Base-by-base conservation (phyloP, 345 rosid genomes). In the Raphanus raphanistrum region DNA sequence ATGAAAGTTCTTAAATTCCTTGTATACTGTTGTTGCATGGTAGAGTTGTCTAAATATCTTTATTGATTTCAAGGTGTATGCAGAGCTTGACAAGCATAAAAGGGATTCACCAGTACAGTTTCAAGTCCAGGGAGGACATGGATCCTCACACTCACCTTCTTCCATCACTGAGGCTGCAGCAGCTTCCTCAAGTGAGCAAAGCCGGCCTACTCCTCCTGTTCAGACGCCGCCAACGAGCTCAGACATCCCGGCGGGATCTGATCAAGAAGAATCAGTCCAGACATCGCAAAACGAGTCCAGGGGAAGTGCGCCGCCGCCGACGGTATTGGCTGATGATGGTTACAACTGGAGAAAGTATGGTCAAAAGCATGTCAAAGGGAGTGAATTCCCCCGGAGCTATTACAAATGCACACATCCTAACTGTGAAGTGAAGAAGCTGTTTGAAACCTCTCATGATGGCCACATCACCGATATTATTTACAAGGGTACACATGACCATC, bases 301-400 rank as follows among this genome's bases (percentile, higher is more conserved):
- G 85, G 94, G 85, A 79, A 84, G 80, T 80, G 85, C 84, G 2
- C 57, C 81, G 21, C 21, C 21, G 21, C 70, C 41, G 2, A 8
- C 88, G 2, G 70, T 82, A 61, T 28, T 87, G 68, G 85, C 96
- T 32, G 93, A 91, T 70, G 99, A 95, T 86, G 99, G 99, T 79
- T 95, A 91, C 82, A 91, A 93, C 87, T 95, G 99, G 98, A 85
- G 99, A 73, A 96, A 96, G 77, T 96, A 96, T 85, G 99, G 99
- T 52, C 99, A 96, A 85, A 96, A 96, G 66, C 97, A 88, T 79
- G 99, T 96, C 28, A 96, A 96, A 79, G 99, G 99, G 83, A 88
- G 99, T 84, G 95, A 93, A 82, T 93, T 92, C 79, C 99, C 99
- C 1, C 91, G 99, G 74, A 91, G 96, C 84, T 96, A 96, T 81